Conservation (phyloP, 2,329 filamentous ascomycete species). For the Diaporthe caulivora region DNA sequence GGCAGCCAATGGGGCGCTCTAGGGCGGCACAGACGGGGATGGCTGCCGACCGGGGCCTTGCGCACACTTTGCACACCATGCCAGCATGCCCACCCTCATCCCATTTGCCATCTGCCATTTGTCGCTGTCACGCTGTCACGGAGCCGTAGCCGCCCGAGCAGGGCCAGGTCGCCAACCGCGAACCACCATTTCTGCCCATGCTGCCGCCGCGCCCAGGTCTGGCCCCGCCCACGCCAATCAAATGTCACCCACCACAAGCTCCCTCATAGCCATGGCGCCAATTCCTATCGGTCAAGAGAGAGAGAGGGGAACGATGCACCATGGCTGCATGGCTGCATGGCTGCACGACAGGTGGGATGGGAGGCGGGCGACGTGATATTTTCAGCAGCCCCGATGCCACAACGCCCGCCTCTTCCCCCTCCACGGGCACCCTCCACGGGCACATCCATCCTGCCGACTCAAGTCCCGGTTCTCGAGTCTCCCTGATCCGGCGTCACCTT, state of each 20-base stretch:
- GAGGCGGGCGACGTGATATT: slow-evolving; percentile 9
- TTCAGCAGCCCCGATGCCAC: slow-evolving; percentile 25
- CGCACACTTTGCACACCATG: no score
- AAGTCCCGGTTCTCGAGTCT: background rate
- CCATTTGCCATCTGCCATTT: no score
- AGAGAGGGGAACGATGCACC: background rate
- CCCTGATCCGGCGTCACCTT: slow-evolving; percentile 49
- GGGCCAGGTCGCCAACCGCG: slow-evolving; percentile 31
- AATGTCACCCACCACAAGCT: slow-evolving; percentile 22
- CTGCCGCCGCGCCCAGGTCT: slow-evolving; percentile 5
- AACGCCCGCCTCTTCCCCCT: background rate
- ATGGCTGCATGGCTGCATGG: no score
- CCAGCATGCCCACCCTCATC: no score
- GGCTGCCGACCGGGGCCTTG: slow-evolving; percentile 8
- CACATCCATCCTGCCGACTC: slow-evolving; percentile 14
- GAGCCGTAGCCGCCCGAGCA: slow-evolving; percentile 33
- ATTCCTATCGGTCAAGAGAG: slow-evolving; percentile 13
- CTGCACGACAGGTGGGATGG: no score
- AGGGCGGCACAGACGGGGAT: background rate
- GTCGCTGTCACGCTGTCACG: background rate
- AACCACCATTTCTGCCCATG: slow-evolving; percentile 14
- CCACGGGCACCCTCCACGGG: background rate
- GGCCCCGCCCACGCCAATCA: slow-evolving; percentile 33
- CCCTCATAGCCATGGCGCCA: slow-evolving; percentile 38
- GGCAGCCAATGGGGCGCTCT: slow-evolving; percentile 19